These are phyloP conservation scores for Sanghuangporus baumii DNA, from an alignment of 1,284 basidiomycete species.

Conservation along the genomic window DNA sequence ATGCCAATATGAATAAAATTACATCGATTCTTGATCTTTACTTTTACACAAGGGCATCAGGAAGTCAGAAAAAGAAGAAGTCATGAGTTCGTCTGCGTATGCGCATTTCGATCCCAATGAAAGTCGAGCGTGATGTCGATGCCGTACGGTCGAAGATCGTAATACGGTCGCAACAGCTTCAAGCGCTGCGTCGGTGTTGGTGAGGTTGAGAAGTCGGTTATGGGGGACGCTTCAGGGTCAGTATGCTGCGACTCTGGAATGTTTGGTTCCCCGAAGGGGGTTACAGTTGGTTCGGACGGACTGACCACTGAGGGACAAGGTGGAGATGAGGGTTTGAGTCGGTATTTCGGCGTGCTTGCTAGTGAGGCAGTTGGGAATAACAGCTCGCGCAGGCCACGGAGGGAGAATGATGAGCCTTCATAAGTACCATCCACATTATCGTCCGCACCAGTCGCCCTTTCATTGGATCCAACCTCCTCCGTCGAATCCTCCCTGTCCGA, in stretches of 20 bases:
- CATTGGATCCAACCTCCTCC: slow-evolving; percentile 21
- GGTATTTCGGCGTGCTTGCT: background rate
- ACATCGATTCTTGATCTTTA: too few species aligned
- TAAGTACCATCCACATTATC: slow-evolving; percentile 3
- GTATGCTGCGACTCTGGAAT: background rate
- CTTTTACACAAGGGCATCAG: background rate
- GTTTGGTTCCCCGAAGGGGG: background rate
- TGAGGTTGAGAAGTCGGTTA: background rate
- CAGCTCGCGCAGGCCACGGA: background rate
- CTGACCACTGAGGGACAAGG: background rate
- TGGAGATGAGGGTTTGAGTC: background rate
- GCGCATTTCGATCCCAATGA: slow-evolving; percentile 38
- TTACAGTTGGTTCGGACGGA: background rate
- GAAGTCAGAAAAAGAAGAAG: background rate
- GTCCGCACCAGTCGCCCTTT: background rate
- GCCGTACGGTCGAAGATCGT: slow-evolving; percentile 68
- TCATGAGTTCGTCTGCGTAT: background rate
- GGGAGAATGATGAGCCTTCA: background rate
- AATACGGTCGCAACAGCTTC: slow-evolving; percentile 41
- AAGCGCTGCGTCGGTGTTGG: background rate
- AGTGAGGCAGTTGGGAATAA: background rate
- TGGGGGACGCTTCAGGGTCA: background rate
- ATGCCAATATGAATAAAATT: too few species aligned
- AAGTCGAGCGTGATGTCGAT: slow-evolving; percentile 67
- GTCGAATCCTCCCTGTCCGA: background rate